A percentile compares a stretch with the other conserved stretches of the same genome.
These are phyloP conservation scores for Fusarium aywerte DNA, from an alignment of 2,329 filamentous ascomycete genomes.

Conservation along the genomic window DNA sequence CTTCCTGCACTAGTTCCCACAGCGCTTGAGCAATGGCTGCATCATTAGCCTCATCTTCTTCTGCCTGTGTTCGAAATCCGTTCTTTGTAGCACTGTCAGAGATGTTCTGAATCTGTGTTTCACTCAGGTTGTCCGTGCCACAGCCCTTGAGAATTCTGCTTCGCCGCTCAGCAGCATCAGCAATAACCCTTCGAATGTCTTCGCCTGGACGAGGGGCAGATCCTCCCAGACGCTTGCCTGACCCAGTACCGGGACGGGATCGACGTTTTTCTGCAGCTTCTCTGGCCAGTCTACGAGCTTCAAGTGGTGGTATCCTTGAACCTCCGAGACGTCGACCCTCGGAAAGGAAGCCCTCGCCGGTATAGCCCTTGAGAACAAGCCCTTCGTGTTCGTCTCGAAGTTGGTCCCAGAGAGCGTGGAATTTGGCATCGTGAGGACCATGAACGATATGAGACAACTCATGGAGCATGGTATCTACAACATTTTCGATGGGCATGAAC, in stretches of 20 bases:
- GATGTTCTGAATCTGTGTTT: constrained; percentile 72
- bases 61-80: constrained; percentile 84
- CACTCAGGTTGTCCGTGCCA: constrained; percentile 74
- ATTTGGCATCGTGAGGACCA: constrained; percentile 83
- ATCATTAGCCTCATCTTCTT: constrained; percentile 90
- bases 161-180: constrained; percentile 75
- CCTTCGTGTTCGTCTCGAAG: constrained; percentile 86
- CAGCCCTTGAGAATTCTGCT: constrained; percentile 77
- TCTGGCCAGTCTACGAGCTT: constrained; percentile 79
- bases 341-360: constrained; percentile 87
- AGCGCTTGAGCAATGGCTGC: constrained; percentile 85
- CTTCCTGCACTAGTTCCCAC: constrained; percentile 87
- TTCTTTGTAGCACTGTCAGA: constrained; percentile 72
- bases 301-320: constrained; percentile 70
- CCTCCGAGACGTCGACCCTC: constrained; percentile 80
- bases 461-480: constrained; percentile 92
- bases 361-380: constrained; percentile 83
- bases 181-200: constrained; percentile 78
- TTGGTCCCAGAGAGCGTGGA: constrained; percentile 89
- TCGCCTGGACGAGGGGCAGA: constrained; percentile 62
- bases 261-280: constrained; percentile 78
- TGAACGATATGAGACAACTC: constrained; percentile 90
- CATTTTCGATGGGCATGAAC: constrained; percentile 82
- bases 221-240: constrained; percentile 79
- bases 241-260: constrained; percentile 68